A percentile compares a stretch with the other conserved stretches of the same genome.
These are phyloP conservation scores for Populus trichocarpa DNA, from an alignment of 441 rosid species.

Conservation along the genomic window DNA sequence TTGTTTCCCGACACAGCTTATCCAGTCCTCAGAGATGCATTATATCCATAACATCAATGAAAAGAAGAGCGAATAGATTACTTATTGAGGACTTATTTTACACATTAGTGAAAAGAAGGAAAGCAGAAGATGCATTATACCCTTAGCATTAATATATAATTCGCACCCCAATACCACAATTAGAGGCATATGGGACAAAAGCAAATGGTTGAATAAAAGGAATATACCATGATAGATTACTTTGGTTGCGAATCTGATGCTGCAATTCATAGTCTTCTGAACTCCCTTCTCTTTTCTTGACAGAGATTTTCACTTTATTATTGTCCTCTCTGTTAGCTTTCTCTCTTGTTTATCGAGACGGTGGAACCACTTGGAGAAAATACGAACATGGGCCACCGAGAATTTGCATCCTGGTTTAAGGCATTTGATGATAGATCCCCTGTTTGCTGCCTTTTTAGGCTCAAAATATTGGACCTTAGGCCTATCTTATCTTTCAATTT, in stretches of 20 bases:
- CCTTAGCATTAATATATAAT: not conserved
- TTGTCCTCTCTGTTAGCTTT: not conserved
- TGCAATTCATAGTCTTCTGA: constrained; percentile 4
- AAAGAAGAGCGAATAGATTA: constrained; percentile 4
- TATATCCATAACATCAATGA: too few species aligned
- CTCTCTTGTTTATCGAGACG: too few species aligned
- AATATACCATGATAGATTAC: constrained; percentile 2
- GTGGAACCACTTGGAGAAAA: too few species aligned
- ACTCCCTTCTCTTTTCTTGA: not conserved
- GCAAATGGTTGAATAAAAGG: constrained; percentile 16
- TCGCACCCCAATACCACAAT: constrained; percentile 1
- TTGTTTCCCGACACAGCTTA: constrained; percentile 27
- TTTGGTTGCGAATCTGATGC: constrained; percentile 25
- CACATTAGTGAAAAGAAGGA: not conserved
- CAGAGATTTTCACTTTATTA: not conserved
- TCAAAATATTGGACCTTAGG: constrained; percentile 2
- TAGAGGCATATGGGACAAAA: constrained; percentile 20
- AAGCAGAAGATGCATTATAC: constrained; percentile 11
- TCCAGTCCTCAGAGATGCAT: constrained; percentile 23
- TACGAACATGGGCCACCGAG: not conserved
- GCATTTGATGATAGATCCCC: not conserved
- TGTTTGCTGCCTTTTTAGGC: not conserved
- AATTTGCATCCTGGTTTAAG: not conserved
- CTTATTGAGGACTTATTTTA: not conserved
- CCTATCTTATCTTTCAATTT: not conserved